Conservation (phyloP, 768 basidiomycete genomes). For the Kwoniella shandongensis region DNA sequence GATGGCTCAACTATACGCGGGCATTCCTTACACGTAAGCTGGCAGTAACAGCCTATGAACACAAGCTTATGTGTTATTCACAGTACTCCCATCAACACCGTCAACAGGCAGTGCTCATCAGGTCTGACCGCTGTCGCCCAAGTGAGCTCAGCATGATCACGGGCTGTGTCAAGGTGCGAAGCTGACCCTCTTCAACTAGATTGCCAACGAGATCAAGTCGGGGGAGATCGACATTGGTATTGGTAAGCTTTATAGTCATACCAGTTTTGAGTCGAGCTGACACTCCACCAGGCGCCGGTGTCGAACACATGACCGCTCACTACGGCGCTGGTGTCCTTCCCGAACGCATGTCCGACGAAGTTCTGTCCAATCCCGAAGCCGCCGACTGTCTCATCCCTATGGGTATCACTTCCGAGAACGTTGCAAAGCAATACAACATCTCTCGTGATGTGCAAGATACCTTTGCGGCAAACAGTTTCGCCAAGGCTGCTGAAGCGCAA, state of each 20-base stretch:
- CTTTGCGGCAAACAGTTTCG: constrained; percentile 84
- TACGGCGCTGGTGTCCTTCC: constrained; percentile 57
- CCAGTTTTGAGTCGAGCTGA: background rate
- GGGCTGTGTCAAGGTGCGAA: background rate
- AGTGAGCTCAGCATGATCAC: constrained; percentile 19
- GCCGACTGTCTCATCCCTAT: constrained; percentile 66
- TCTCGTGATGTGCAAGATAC: constrained; percentile 81
- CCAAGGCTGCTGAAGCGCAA: constrained; percentile 68
- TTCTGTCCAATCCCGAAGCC: constrained; percentile 60
- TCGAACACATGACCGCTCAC: constrained; percentile 56
- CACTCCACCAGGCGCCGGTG: constrained; percentile 50
- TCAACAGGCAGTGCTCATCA: constrained; percentile 92
- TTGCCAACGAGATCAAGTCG: constrained; percentile 80
- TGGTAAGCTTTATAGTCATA: constrained; percentile 55
- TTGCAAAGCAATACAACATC: constrained; percentile 59
- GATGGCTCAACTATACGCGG: constrained; percentile 82
- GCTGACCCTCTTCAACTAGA: constrained; percentile 43
- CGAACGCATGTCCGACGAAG: constrained; percentile 58
- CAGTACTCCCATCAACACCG: constrained; percentile 76
- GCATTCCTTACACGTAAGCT: constrained; percentile 68
- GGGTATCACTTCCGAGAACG: constrained; percentile 63
- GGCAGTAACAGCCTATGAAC: background rate
- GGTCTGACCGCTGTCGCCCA: constrained; percentile 88
- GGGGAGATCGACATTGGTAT: constrained; percentile 85
- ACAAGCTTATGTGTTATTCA: background rate